Percentiles rank a stretch among this genome's conserved stretches.
These are phyloP conservation scores for Carex parvula DNA, from an alignment of 176 grass and related monocot species.

Conservation along the genomic window DNA sequence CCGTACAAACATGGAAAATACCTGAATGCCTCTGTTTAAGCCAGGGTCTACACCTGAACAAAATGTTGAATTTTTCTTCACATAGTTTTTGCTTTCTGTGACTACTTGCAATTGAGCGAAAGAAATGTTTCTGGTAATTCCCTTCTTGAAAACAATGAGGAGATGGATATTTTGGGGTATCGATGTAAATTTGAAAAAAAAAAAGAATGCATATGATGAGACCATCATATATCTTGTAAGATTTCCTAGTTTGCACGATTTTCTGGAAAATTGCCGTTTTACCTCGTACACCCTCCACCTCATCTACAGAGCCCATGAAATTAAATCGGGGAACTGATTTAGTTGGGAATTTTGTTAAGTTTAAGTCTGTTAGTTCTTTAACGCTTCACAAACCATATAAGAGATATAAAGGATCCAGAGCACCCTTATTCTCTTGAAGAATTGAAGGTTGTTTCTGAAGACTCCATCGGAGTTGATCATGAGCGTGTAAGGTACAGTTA, in stretches of 20 bases:
- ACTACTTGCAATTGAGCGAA: neutral
- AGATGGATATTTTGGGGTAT: neutral
- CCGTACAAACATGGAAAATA: neutral
- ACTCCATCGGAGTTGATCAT: constrained; percentile 64
- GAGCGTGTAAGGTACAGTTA: constrained; percentile 58
- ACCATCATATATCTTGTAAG: neutral
- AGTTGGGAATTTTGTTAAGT: neutral
- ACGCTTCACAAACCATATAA: constrained; percentile 83
- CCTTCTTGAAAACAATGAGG: neutral
- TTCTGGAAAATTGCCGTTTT: neutral
- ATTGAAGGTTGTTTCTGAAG: constrained; percentile 82
- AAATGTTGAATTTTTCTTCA: constrained; percentile 1
- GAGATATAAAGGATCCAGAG: constrained; percentile 98
- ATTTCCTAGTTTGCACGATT: neutral
- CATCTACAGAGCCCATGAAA: neutral
- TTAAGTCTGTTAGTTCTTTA: constrained; percentile 41
- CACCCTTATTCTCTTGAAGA: constrained; percentile 93
- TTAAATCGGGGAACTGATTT: neutral
- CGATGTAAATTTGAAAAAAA: neutral
- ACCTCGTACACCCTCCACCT: neutral
- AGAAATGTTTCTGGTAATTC: neutral
- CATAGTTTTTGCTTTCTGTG: neutral
- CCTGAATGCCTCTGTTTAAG: neutral
- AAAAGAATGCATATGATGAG: neutral
- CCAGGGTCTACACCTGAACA: neutral